phyloP scores from a whole-genome alignment of 176 grass and related monocot species.

The Sorghum bicolor region Sorghum_bicolor_NCBIv3 NC_012870.2:77266001-77266500 shows the following conservation, averaged over 20 bases:
- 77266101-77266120: conserved; percentile 26
- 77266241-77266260: neutral
- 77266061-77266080: conserved; percentile 1
- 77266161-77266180: conserved; percentile 86
- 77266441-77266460: neutral
- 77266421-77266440: neutral
- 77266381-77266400: neutral
- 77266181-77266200: conserved; percentile 86
- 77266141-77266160: conserved; percentile 94
- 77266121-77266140: conserved; percentile 68
- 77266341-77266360: conserved; percentile 17
- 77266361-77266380: conserved; percentile 8
- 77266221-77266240: conserved; percentile 8
- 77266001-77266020: neutral
- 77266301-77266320: neutral
- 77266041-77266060: neutral
- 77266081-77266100: conserved; percentile 16
- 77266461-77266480: conserved; percentile 25
- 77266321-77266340: neutral
- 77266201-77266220: conserved; percentile 23
- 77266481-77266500: conserved; percentile 13
- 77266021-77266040: neutral
- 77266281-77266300: conserved; percentile 12
- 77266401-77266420: neutral
- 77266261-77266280: neutral